These are phyloP conservation scores for Wallacemonas sp. DNA, from an alignment of 208 protist species.

Conservation along the genomic window DNA sequence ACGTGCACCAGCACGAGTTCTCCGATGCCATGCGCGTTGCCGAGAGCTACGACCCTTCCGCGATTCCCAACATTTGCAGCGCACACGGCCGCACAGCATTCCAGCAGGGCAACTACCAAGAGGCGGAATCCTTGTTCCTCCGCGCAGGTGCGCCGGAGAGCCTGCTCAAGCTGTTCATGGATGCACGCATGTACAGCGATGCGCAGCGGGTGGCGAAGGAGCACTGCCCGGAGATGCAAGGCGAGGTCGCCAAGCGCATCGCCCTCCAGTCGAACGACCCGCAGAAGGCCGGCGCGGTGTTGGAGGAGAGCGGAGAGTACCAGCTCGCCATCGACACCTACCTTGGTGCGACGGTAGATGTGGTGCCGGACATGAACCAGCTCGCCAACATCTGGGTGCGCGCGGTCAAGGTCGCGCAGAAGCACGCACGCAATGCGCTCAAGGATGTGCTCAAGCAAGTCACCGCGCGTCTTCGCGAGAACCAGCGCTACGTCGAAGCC, in stretches of 20 bases:
- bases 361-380: constrained; percentile 57
- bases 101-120: constrained; percentile 88
- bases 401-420: constrained; percentile 94
- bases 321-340: constrained; percentile 95
- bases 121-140: constrained; percentile 92
- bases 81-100: constrained; percentile 89
- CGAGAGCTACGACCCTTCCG: constrained; percentile 89
- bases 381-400: constrained; percentile 92
- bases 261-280: constrained; percentile 85
- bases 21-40: constrained; percentile 95
- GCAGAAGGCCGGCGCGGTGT: constrained; percentile 82
- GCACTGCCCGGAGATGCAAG: constrained; percentile 86
- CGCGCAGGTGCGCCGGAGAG: constrained; percentile 92
- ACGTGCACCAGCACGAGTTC: constrained; percentile 97
- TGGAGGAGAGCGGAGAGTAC: constrained; percentile 94
- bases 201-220: constrained; percentile 92
- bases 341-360: constrained; percentile 76
- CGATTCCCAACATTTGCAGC: constrained; percentile 83
- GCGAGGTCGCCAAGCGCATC: constrained; percentile 85
- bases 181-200: constrained; percentile 92
- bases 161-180: constrained; percentile 94
- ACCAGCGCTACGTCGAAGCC: constrained; percentile 83
- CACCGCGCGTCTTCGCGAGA: constrained; percentile 78
- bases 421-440: constrained; percentile 83
- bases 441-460: constrained; percentile 78